These are phyloP conservation scores for Solanum virginianum DNA, from an alignment of 257 asterid species.

Conservation along the genomic window DNA sequence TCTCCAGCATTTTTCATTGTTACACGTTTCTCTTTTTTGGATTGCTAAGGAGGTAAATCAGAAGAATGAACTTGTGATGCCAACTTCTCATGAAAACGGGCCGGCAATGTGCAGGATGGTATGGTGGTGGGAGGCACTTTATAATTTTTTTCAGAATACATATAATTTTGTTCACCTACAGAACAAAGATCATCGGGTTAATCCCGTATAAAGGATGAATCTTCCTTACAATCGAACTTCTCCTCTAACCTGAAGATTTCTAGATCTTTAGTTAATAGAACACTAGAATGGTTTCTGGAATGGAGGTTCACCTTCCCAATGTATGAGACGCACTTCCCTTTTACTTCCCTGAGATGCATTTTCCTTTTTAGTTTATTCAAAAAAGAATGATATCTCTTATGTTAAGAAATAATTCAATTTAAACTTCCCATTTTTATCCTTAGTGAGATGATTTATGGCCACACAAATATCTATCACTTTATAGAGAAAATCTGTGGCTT, in stretches of 20 bases:
- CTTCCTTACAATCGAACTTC: background rate
- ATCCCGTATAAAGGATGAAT: background rate
- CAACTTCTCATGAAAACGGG: background rate
- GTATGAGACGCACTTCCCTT: background rate
- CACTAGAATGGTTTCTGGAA: background rate
- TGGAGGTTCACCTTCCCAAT: background rate
- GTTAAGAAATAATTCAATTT: background rate
- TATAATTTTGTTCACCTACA: background rate
- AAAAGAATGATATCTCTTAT: background rate
- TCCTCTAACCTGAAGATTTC: background rate
- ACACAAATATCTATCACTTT: background rate
- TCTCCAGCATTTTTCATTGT: background rate
- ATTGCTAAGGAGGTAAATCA: background rate
- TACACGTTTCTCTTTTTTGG: background rate
- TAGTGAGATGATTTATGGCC: background rate
- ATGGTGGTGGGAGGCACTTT: background rate
- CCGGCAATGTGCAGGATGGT: background rate
- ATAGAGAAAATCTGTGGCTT: background rate
- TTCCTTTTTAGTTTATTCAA: background rate
- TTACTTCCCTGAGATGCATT: background rate
- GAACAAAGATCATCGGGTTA: background rate
- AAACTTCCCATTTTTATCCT: background rate
- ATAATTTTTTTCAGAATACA: background rate
- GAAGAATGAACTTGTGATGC: background rate
- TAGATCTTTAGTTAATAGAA: background rate